Evolutionary conservation across 202 grass and related monocot genomes (phyloP).

Genomic region (Saccharum hybrid): DNA sequence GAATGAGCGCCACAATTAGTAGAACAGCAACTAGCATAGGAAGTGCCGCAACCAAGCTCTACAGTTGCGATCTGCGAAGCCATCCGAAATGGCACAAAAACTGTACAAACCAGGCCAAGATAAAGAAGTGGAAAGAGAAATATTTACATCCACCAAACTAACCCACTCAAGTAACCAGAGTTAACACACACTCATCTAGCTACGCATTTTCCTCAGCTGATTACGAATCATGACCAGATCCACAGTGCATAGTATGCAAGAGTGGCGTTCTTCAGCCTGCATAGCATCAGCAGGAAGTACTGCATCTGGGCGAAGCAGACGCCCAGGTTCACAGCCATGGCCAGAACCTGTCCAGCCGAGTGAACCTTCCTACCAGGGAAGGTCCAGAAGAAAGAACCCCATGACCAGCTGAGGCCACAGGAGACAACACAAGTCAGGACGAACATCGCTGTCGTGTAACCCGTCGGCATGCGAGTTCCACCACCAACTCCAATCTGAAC

Average conservation of each 20-base stretch:
- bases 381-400: constrained; percentile 53
- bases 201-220: not conserved
- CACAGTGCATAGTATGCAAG: constrained; percentile 55
- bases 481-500: constrained; percentile 39
- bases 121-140: not conserved
- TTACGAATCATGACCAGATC: constrained; percentile 52
- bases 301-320: constrained; percentile 54
- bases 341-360: constrained; percentile 30
- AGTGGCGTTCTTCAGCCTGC: constrained; percentile 49
- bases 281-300: constrained; percentile 58
- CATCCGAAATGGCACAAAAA: not conserved
- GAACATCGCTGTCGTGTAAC: constrained; percentile 40
- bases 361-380: constrained; percentile 30
- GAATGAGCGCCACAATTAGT: not conserved
- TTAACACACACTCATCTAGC: not conserved
- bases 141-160: constrained; percentile 44
- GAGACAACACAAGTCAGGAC: constrained; percentile 50
- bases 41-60: not conserved
- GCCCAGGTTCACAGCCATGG: constrained; percentile 18
- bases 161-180: not conserved
- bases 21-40: not conserved
- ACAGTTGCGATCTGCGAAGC: not conserved
- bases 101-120: not conserved
- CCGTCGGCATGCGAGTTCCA: constrained; percentile 41
- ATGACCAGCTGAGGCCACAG: constrained; percentile 55